phyloP scores from a whole-genome alignment of 2,329 filamentous ascomycete genomes.

The Teratosphaeria pseudoeucalypti region DNA sequence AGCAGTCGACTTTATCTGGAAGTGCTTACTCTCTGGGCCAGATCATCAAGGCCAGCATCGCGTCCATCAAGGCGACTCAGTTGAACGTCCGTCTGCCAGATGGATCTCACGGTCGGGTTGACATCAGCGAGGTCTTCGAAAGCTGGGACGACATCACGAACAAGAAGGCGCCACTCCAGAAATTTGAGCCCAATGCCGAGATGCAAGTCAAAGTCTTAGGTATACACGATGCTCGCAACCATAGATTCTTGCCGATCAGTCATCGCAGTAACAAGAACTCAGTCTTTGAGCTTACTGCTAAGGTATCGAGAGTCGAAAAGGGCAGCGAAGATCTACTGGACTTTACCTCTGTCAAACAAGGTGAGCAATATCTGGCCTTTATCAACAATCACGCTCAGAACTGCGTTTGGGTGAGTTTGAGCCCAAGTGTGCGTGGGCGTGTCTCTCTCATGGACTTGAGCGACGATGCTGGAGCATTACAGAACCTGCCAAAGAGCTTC shows the following conservation, averaged over 20 bases:
- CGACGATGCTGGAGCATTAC: constrained; percentile 70
- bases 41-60: constrained; percentile 64
- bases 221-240: constrained; percentile 79
- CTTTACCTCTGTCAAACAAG: constrained; percentile 61
- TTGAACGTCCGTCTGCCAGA: constrained; percentile 83
- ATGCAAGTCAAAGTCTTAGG: constrained; percentile 71
- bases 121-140: constrained; percentile 84
- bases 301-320: constrained; percentile 34
- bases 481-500: constrained; percentile 68
- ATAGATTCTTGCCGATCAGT: constrained; percentile 83
- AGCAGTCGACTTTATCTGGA: constrained; percentile 24
- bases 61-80: constrained; percentile 82
- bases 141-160: constrained; percentile 77
- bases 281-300: constrained; percentile 79
- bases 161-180: constrained; percentile 65
- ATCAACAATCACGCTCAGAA: constrained; percentile 80
- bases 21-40: constrained; percentile 55
- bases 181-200: constrained; percentile 61
- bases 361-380: constrained; percentile 66
- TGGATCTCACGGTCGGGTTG: constrained; percentile 83
- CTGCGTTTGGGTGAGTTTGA: constrained; percentile 81
- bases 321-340: constrained; percentile 53
- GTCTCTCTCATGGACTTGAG: constrained; percentile 75
- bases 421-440: constrained; percentile 76
- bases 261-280: constrained; percentile 69